Base-by-base conservation (phyloP, 2,329 filamentous ascomycete genomes). In the Gnomoniopsis sp. region DNA sequence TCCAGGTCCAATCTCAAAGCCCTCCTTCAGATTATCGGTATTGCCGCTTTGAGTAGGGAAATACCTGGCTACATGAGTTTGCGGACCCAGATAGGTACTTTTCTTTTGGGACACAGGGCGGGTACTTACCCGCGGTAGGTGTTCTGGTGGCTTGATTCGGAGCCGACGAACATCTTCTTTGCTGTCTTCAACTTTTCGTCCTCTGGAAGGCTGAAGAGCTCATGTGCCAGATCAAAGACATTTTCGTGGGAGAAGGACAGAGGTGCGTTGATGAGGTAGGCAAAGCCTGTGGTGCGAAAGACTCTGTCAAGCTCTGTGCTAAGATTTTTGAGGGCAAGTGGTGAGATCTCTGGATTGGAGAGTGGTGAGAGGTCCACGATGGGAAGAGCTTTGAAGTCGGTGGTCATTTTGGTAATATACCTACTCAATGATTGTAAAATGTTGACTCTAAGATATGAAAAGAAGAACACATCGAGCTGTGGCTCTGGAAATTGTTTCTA, bases 211-310 rank as follows among this genome's bases (percentile, higher is more conserved):
- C 64, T 65, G 58, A 77, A 78, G 63, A 77, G 75, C 15, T 71
- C 65, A 50, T 69, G 67, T 3, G 73, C 74, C 8, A 79, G 62
- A 1, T 59, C 61, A 59, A 79, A 78, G 1, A 79, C 71, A 52
- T 76, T 71, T 1, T 72, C 71, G 60, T 78, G 74, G 38, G 64
- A 62, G 64, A 74, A 77, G 26, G 71, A 74, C 26, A 79, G 62
- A 0, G 77, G 75, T 6, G 70, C 56, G 60, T 78, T 76, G 36
- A 71, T 67, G 8, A 79, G 69, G 62, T 79, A 80, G 7, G 76
- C 76, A 62, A 79, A 79, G 8, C 77, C 77, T 3, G 74, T 75
- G 2, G 75, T 78, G 4, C 74, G 67, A 57, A 79, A 77, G 14
- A 75, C 74, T 53, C 75, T 64, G 64, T 75, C 70, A 7, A 79